A percentile compares a stretch with the other conserved stretches of the same genome.
phyloP scores from a whole-genome alignment of 129 eudicot species.

The Artemisia tridentata region DNA sequence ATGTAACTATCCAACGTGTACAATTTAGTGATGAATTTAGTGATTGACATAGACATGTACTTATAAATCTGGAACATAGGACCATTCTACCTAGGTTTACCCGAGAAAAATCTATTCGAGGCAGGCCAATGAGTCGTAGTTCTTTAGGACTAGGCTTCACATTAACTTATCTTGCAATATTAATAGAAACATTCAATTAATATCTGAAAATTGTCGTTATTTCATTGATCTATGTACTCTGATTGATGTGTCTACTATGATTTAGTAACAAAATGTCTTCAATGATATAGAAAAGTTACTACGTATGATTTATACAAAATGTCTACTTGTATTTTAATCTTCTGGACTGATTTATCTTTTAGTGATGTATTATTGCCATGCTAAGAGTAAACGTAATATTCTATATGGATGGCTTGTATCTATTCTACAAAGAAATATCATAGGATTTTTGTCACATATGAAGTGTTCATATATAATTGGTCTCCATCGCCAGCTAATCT shows the following conservation, averaged over 20 bases:
- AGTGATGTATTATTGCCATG: not conserved
- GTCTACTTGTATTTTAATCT: not conserved
- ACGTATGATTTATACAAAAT: no score
- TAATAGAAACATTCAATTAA: not conserved
- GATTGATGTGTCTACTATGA: no score
- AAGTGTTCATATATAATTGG: conserved; percentile 26
- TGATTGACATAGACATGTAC: conserved; percentile 15
- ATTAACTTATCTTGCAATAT: not conserved
- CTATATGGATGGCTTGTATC: not conserved
- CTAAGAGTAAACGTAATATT: not conserved
- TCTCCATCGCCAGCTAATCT: conserved; percentile 28
- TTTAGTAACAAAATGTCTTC: no score
- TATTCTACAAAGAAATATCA: conserved; percentile 11
- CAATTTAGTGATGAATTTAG: not conserved
- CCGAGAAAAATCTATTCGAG: not conserved
- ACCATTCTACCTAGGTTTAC: not conserved
- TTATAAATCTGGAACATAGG: not conserved
- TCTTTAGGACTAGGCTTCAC: not conserved
- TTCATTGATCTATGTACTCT: not conserved
- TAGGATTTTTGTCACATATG: conserved; percentile 28
- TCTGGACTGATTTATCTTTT: not conserved
- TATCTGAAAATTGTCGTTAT: not conserved
- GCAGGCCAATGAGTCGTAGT: not conserved
- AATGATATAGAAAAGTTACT: no score
- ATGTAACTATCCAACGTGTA: conserved; percentile 19